Evolutionary conservation across 2,329 filamentous ascomycete species (phyloP).

Genomic region (Curvularia verruculosa): DNA sequence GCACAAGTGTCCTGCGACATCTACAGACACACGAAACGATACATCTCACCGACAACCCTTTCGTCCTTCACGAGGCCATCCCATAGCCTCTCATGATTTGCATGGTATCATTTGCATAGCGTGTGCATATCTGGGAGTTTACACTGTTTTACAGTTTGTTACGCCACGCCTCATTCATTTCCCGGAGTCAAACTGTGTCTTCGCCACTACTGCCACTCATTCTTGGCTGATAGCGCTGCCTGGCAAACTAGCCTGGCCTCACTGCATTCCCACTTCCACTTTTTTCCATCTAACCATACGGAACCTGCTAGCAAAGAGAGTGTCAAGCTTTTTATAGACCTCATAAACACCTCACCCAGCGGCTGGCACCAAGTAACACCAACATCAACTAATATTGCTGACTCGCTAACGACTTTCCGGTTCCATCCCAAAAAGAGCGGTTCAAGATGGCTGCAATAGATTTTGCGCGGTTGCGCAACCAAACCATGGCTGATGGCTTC

Average conservation of each 20-base stretch:
- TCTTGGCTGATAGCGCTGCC: constrained; percentile 3
- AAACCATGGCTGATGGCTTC: constrained; percentile 86
- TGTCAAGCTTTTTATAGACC: neutral
- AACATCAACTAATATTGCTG: constrained; percentile 1
- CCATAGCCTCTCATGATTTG: constrained; percentile 13
- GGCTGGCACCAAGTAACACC: neutral
- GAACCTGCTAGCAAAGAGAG: neutral
- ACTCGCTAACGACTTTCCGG: neutral
- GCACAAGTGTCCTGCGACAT: constrained; percentile 14
- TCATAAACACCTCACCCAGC: neutral
- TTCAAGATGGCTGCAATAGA: constrained; percentile 52
- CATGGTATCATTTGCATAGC: constrained; percentile 37
- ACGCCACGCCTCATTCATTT: constrained; percentile 23
- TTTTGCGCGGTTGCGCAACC: constrained; percentile 75
- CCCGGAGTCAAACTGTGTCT: constrained; percentile 24
- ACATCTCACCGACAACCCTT: constrained; percentile 15
- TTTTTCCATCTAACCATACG: neutral
- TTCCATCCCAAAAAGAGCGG: neutral
- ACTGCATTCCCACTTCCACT: constrained; percentile 1
- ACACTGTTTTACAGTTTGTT: constrained; percentile 13
- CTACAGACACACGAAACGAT: constrained; percentile 12
- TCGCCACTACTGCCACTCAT: constrained; percentile 45
- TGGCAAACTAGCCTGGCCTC: constrained; percentile 2
- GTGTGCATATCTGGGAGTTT: constrained; percentile 32
- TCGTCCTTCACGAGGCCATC: constrained; percentile 6